Base-by-base conservation (phyloP, 2,329 filamentous ascomycete species). In the Rhynchosporium agropyri region DNA sequence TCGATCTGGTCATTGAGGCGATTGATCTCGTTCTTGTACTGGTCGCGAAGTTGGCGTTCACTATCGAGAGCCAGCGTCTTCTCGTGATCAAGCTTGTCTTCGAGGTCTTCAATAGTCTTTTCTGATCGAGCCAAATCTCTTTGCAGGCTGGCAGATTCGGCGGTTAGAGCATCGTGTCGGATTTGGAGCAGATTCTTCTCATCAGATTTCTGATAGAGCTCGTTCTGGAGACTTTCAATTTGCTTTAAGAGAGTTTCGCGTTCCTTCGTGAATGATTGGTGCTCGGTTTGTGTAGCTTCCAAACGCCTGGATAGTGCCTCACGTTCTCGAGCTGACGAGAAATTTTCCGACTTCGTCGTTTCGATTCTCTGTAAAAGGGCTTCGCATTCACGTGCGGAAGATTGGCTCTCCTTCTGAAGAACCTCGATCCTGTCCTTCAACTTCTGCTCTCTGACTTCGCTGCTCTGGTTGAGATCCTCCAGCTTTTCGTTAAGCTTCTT, bases 101-200 rank as follows among this genome's bases (percentile, higher is more conserved):
- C 79, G 7, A 85, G 77, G 50, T 82, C 78, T 40, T 77, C 73
- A 51, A 82, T 77, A 15, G 69, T 71, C 31, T 75, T 74, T 46
- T 78, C 78, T 20, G 79, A 75, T 60, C 74, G 78, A 12, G 80
- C 74, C 3, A 91, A 76, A 51, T 92, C 88, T 31, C 80, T 80
- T 71, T 91, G 88, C 12, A 92, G 77, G n/a, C 84, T 79, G 4
- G 81, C 79, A 1, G 87, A 89, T 74, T 93, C 89, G 42, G 79
- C 81, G 0, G 84, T 84, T 31, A 92, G 75, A 4, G 86, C 80
- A 67, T 91, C 86, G 69, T 92, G 85, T 3, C 89, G 86, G 51
- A 80, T 83, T 71, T 91, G 88, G 20, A 92, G 77, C 12, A 90
- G 76, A 58, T 87, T 83, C 73, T 90, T 92, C 74, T 91, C 89